Percentiles rank a stretch among this genome's conserved stretches.
Conservation (phyloP, 805 yeast species). For the Brettanomyces sp. region DNA sequence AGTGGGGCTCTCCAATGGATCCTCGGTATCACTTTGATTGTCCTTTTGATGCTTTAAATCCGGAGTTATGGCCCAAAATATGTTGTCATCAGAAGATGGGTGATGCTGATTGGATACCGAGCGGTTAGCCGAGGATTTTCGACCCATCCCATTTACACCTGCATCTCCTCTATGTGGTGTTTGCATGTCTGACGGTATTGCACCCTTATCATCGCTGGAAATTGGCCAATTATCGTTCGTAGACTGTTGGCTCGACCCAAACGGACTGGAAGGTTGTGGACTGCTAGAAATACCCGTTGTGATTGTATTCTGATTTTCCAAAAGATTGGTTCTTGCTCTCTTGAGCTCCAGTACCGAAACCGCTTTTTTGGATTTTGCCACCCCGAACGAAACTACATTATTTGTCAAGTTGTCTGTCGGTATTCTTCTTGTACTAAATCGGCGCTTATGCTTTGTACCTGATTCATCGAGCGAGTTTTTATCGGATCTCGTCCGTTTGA, state of each 20-base stretch:
- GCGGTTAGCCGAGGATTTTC: too few relatives aligned
- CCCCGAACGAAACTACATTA: background rate
- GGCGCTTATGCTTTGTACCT: too few relatives aligned
- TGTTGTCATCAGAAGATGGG: slow-evolving; percentile 26
- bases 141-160: too few relatives aligned
- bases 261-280: background rate
- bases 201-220: too few relatives aligned
- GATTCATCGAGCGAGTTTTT: too few relatives aligned
- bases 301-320: background rate
- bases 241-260: too few relatives aligned
- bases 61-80: slow-evolving; percentile 37
- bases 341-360: background rate
- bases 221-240: too few relatives aligned
- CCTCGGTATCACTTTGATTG: background rate
- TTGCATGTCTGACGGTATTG: too few relatives aligned
- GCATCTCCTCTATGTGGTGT: too few relatives aligned
- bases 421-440: background rate
- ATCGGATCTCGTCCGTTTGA: too few relatives aligned
- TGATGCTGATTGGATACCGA: slow-evolving; percentile 4
- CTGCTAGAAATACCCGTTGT: background rate
- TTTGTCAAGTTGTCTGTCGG: slow-evolving; percentile 1
- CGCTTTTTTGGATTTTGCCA: background rate
- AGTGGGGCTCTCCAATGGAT: background rate
- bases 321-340: background rate
- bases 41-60: slow-evolving; percentile 5